Evolutionary conservation across 768 basidiomycete genomes (phyloP).

Genomic region (Tubosaeta sp.): DNA sequence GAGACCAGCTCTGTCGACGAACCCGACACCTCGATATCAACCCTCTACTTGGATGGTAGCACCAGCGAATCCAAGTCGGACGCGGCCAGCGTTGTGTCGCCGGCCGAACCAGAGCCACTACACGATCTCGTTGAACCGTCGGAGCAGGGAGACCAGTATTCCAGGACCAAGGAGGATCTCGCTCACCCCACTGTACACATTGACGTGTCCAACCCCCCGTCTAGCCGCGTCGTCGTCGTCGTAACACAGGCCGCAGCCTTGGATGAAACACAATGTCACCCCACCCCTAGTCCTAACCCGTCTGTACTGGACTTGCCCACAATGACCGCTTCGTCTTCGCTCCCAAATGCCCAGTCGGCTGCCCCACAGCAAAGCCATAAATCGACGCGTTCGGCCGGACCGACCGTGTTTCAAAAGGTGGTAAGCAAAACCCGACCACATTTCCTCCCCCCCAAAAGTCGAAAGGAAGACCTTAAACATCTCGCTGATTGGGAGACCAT

Average conservation of each 20-base stretch:
- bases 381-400: constrained; percentile 53
- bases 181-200: constrained; percentile 43
- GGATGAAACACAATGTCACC: neutral
- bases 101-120: constrained; percentile 11
- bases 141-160: neutral
- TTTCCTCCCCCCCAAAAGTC: constrained; percentile 79
- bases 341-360: constrained; percentile 20
- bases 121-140: constrained; percentile 26
- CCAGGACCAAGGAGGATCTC: constrained; percentile 1
- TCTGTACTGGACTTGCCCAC: constrained; percentile 19
- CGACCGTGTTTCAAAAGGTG: constrained; percentile 72
- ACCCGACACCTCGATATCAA: constrained; percentile 51
- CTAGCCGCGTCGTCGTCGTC: constrained; percentile 26
- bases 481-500: constrained; percentile 82
- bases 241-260: neutral
- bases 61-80: constrained; percentile 8
- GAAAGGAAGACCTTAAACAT: constrained; percentile 77
- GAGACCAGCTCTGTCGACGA: constrained; percentile 33
- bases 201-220: constrained; percentile 36
- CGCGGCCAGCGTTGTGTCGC: constrained; percentile 19
- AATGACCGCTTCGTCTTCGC: constrained; percentile 29
- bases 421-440: constrained; percentile 80
- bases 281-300: constrained; percentile 2
- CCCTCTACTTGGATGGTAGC: constrained; percentile 48
- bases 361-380: constrained; percentile 32